Evolutionary conservation across 345 rosid genomes (phyloP), one percentile per base, ranked within the genome.

Genomic region (Populus alba): DNA sequence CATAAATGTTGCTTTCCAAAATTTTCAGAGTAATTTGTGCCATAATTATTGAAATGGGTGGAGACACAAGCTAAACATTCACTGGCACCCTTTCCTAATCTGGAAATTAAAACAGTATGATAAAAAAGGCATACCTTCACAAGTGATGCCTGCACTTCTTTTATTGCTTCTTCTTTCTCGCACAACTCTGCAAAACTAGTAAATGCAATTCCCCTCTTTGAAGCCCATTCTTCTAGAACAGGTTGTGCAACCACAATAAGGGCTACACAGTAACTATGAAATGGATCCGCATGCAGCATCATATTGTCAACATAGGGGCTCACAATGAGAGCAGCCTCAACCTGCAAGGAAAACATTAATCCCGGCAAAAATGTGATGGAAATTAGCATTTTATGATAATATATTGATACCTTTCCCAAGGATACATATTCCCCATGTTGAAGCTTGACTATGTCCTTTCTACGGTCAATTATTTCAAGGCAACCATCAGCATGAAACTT

Each of bases 371-470:
- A 72, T 15, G 74, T 57, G 31, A 45, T 39, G 38, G 45, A 65
- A 63, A 33, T 1, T 72, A 29, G 37, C 20, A 16, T 33, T 39
- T 59, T 47, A 49, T 62, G 29, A 74, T 51, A 78, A 41, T 78
- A 75, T 27, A 23, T n/a, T 17, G 78, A 78, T 84, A 96, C 99
- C 93, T 97, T 97, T 85, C 98, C 99, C 61, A 97, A 82, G 57
- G 99, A 94, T 81, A 97, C 93, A 86, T 97, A 97, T 83, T 97
- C 99, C 35, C 99, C 99, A 17, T 94, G 98, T 84, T 94, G 98
- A 86, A 97, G 97, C 84, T 97, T 97, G 80, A 97, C 94, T 17
- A 97, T 97, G 82, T 97, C 99, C 79, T 97, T 97, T 75, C 91
- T 97, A 8, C 98, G 94, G 83, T 97, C 98, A 83, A 92, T 85